Base-by-base conservation (phyloP, 768 basidiomycete species). In the Russula brevipes region DNA sequence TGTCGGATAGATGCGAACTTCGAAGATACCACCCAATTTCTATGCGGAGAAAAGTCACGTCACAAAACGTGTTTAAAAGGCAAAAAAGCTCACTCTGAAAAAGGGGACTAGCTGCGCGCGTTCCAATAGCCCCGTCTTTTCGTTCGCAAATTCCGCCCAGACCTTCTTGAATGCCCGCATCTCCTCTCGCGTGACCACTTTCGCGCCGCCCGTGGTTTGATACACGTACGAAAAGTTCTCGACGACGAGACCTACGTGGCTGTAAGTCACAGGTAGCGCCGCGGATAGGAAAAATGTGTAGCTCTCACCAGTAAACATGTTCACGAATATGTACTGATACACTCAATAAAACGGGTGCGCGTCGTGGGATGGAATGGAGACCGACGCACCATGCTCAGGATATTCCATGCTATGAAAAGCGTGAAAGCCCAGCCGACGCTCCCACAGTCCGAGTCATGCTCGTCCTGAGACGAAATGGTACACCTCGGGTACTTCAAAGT, bases 171-270 rank as follows among this genome's bases (percentile, higher is more conserved):
- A 98, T 1, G 85, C 78, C 39, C 96, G 86, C 85, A 98, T 96
- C 72, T 97, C 88, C 67, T 93, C 89, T 54, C 96, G 82, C 19
- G 87, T 89, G 56, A 98, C 86, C 0, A 86, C 84, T 65, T 84
- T 89, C 17, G 88, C 84, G n/a, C 87, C 86, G 5, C 88, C 85
- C 10, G 89, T 86, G 38, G 87, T 82, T 75, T 95, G 92, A 76
- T 94, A 96, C 8, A 97, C 91, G 73, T 95, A 97, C 19, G 92
- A 91, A 75, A 98, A 98, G 71, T 88, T 94, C 74, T 98, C 89
- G 68, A 96, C 94, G 58, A 96, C 88, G 64, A 95, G 91, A 89
- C 86, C 85, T 85, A 60, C 11, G 31, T 59, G 3, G 51, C 24
- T 17, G 31, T 53, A 46, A 6, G 7, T 38, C 35, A 35, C 39